phyloP scores from a whole-genome alignment of 2,329 filamentous ascomycete species.

The Alternaria infectoria region DNA sequence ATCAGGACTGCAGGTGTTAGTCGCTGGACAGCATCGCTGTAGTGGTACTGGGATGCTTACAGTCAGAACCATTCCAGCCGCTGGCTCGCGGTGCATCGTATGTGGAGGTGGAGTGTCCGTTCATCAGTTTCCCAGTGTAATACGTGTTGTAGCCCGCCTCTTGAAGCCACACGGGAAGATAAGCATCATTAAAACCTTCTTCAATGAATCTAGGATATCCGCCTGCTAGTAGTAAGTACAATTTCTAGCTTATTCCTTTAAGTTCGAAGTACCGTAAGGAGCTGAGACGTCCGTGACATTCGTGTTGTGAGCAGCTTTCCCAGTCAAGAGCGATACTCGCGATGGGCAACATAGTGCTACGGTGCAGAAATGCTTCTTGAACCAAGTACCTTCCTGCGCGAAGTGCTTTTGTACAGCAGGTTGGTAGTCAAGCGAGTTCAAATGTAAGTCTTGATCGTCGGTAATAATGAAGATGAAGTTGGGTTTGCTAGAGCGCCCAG shows the following conservation, averaged over 20 bases:
- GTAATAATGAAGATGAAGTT: conserved; percentile 73
- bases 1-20: conserved; percentile 50
- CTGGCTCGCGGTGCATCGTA: conserved; percentile 64
- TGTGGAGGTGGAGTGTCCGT: conserved; percentile 66
- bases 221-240: conserved; percentile 36
- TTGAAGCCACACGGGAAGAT: conserved; percentile 75
- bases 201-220: conserved; percentile 71
- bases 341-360: conserved; percentile 72
- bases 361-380: conserved; percentile 69
- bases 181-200: conserved; percentile 70
- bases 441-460: conserved; percentile 70
- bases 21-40: too few species aligned
- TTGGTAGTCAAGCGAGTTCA: conserved; percentile 68
- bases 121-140: conserved; percentile 76
- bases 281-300: conserved; percentile 68
- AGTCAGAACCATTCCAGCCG: conserved; percentile 64
- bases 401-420: conserved; percentile 64
- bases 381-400: conserved; percentile 64
- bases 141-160: conserved; percentile 72
- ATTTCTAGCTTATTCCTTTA: neutral
- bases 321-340: conserved; percentile 69
- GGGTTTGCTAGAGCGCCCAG: conserved; percentile 15
- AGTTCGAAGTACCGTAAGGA: conserved; percentile 56
- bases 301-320: conserved; percentile 71
- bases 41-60: conserved; percentile 22